phyloP scores from a whole-genome alignment of 371 early-diverging fungal genomes.

The Umbelopsis sp. region DNA sequence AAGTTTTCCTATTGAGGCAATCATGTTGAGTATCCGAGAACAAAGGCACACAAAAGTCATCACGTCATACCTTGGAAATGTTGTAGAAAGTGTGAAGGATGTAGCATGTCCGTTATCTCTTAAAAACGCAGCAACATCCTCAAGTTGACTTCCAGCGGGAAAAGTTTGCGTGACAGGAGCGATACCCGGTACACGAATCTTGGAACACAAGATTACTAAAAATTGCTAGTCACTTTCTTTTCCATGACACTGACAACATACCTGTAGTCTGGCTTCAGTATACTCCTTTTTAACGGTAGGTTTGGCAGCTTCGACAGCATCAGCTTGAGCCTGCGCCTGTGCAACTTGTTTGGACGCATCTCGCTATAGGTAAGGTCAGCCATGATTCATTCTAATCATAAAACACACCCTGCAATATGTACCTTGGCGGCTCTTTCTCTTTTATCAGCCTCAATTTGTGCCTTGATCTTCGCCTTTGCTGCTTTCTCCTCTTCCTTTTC shows the following conservation, averaged over 20 bases:
- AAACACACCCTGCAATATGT: background rate
- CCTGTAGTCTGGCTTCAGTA: conserved; percentile 74
- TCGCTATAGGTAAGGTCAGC: background rate
- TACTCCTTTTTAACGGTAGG: conserved; percentile 60
- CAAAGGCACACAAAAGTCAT: background rate
- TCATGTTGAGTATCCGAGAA: background rate
- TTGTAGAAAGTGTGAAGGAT: conserved; percentile 70
- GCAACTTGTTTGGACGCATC: conserved; percentile 21
- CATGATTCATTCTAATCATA: background rate
- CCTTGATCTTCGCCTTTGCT: conserved; percentile 79
- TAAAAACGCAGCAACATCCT: conserved; percentile 67
- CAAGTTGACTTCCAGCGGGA: conserved; percentile 67
- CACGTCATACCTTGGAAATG: conserved; percentile 65
- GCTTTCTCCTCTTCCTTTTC: conserved; percentile 82
- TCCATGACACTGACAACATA: conserved; percentile 23
- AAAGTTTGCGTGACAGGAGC: conserved; percentile 74
- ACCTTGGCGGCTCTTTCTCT: conserved; percentile 67
- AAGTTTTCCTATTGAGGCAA: conserved; percentile 38
- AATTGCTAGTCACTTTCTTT: background rate
- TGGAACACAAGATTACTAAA: background rate
- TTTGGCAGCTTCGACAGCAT: conserved; percentile 26
- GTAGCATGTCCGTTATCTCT: conserved; percentile 52
- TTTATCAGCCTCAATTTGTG: conserved; percentile 88
- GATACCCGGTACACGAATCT: conserved; percentile 59
- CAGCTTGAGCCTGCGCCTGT: conserved; percentile 23